These are phyloP conservation scores for Pseudoturritis turrita DNA, from an alignment of 345 rosid species.

Conservation along the genomic window DNA sequence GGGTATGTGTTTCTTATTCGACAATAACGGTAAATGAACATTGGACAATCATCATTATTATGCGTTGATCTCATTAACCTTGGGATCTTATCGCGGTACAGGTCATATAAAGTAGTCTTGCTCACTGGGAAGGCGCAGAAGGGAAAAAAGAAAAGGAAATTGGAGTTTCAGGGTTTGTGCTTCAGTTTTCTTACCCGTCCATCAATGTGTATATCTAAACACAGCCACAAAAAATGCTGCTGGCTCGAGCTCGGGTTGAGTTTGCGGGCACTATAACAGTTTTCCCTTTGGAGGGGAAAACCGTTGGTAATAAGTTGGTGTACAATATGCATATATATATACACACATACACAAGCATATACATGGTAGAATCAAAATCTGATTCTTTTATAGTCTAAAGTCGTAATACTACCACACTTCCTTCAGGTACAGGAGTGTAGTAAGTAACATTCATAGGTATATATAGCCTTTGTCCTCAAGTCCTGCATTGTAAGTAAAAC, in stretches of 20 bases:
- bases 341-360: constrained; percentile 30
- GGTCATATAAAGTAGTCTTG: constrained; percentile 26
- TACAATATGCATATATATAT: constrained; percentile 12
- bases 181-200: constrained; percentile 15
- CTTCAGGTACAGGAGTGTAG: constrained; percentile 29
- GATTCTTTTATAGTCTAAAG: constrained; percentile 27
- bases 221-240: constrained; percentile 8
- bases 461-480: constrained; percentile 18
- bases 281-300: constrained; percentile 5
- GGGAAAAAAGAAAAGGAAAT: constrained; percentile 13
- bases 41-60: neutral
- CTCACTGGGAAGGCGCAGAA: constrained; percentile 17
- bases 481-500: constrained; percentile 32
- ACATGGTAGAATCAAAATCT: constrained; percentile 31
- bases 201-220: constrained; percentile 26
- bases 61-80: neutral
- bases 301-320: constrained; percentile 23
- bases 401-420: constrained; percentile 20
- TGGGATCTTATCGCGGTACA: neutral
- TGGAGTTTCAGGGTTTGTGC: constrained; percentile 27
- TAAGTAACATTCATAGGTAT: constrained; percentile 19
- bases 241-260: constrained; percentile 22
- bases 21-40: neutral
- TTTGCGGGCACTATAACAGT: constrained; percentile 8
- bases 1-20: constrained; percentile 4